Base-by-base conservation (phyloP, 768 basidiomycete species). In the Leccinum arenicola region DNA sequence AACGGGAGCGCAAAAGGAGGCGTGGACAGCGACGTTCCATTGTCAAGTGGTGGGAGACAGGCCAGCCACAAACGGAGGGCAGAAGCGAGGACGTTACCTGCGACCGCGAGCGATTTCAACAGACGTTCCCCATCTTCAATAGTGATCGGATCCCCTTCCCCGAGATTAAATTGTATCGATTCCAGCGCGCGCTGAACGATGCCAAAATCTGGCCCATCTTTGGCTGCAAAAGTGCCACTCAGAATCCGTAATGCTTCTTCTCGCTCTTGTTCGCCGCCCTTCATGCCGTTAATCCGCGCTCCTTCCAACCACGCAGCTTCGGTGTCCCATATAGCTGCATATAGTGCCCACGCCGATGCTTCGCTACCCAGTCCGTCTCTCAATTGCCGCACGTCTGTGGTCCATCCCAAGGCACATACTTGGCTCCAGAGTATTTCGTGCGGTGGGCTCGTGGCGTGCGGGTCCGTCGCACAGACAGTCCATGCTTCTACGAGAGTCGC, bases 391-490 rank as follows among this genome's bases (percentile, higher is more conserved):
- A 86, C 64, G 31, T 88, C 85, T 0, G 79, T 77, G 17, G 76
- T 78, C 91, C 93, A 96, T 0, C 79, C 84, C 85, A 89, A 91
- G 3, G 83, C 86, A n/a, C 78, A 74, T 10, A 96, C 77, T 66
- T 94, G 92, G 56, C 87, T 91, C 95, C 96, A 98, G 9, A 89
- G 74, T 52, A 98, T 85, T 55, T 91, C 93, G 72, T 98, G 96
- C 8, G 78, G 80, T 0, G 93, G 93, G 3, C 86, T 89, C 7
- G 93, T 95, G 56, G 80, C 78, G 68, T 98, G 96, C 6, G 96
- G 95, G 67, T 98, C 90, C n/a, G 84, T 82, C 0, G 94, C 93
- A 64, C 92, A 95, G 3, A 83, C 77, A 6, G 79, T 87, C 95
- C 94, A 98, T 0, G 79, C 75, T 59, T 84, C 82, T 3, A 93